phyloP scores from a whole-genome alignment of 768 basidiomycete genomes.

The Lactarius deliciosus region DNA sequence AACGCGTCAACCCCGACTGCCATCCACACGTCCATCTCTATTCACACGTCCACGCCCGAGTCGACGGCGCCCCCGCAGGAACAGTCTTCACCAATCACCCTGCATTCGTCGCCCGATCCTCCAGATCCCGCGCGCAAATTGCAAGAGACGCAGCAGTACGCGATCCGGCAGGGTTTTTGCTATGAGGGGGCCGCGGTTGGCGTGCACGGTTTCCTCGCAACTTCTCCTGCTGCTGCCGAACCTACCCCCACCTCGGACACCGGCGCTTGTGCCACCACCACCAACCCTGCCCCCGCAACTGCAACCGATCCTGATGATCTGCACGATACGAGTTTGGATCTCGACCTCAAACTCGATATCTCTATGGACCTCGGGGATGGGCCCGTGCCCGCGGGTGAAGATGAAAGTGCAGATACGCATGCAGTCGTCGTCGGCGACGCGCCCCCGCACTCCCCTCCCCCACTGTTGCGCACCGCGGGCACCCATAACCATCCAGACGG shows the following conservation, averaged over 20 bases:
- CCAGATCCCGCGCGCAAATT: not conserved
- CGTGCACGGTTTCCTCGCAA: constrained; percentile 25
- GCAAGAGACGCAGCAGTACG: not conserved
- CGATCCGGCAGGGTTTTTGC: constrained; percentile 17
- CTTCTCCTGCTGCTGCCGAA: not conserved
- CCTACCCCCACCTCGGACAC: too few species aligned
- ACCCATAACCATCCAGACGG: constrained; percentile 12
- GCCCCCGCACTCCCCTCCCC: not conserved
- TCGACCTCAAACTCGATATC: not conserved
- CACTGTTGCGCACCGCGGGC: constrained; percentile 1
- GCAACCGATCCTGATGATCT: not conserved
- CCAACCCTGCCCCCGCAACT: too few species aligned
- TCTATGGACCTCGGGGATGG: constrained; percentile 8
- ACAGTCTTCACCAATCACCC: not conserved
- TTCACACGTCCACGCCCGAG: not conserved
- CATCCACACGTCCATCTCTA: too few species aligned
- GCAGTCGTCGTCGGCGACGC: not conserved
- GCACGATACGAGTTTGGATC: not conserved
- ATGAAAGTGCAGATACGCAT: too few species aligned
- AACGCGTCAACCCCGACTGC: too few species aligned
- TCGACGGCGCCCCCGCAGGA: not conserved
- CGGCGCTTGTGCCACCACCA: not conserved
- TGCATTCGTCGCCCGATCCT: constrained; percentile 3
- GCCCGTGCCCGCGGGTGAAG: too few species aligned
- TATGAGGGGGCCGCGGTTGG: constrained; percentile 19